Base-by-base conservation (phyloP, 768 basidiomycete genomes). In the Leucocoprinus birnbaumii region DNA sequence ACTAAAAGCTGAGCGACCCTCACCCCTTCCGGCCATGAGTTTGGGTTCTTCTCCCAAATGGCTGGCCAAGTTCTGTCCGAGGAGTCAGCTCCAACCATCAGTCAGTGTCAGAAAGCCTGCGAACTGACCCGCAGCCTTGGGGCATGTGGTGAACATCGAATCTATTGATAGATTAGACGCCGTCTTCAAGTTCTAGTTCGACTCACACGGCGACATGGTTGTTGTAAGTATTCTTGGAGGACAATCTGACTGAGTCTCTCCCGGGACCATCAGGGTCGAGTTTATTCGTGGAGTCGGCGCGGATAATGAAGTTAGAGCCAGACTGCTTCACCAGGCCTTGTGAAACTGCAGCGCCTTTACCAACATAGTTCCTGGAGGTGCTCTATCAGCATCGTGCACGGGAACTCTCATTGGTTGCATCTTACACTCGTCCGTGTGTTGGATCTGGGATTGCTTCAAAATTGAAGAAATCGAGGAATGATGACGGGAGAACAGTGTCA, bases 401-500 rank as follows among this genome's bases (percentile, higher is more conserved):
- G 14, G 25, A 46, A 3, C 48, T 45, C 18, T 31, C 31, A 5
- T 31, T 31, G 31, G 31, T 11, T 31, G 13, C 2, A 3, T 62
- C 78, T 56, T 67, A 86, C 84, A 86, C 85, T 62, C 83, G 69
- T n/a, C 85, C 85, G 43, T 82, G 71, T 2, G 83, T 86, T 1
- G 85, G 84, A 61, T 86, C 85, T 0, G 73, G 52, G 31, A 80
- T 77, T 3, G 70, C 70, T 59, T 80, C 67, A 63, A 71, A 66
- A 13, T 66, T 64, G 55, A 79, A 74, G 63, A 86, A 85, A 3
- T 63, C 11, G 69, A 47, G 61, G 53, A n/a, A 79, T 75, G 13
- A 73, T 59, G 31, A 31, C 11, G 31, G 31, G 11, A 31, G 6
- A 59, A 80, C 73, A 40, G 70, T 75, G 48, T 75, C 77, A 13